Evolutionary conservation across 495 filamentous ascomycete species (phyloP).

Genomic region (Penicillium goetzii): DNA sequence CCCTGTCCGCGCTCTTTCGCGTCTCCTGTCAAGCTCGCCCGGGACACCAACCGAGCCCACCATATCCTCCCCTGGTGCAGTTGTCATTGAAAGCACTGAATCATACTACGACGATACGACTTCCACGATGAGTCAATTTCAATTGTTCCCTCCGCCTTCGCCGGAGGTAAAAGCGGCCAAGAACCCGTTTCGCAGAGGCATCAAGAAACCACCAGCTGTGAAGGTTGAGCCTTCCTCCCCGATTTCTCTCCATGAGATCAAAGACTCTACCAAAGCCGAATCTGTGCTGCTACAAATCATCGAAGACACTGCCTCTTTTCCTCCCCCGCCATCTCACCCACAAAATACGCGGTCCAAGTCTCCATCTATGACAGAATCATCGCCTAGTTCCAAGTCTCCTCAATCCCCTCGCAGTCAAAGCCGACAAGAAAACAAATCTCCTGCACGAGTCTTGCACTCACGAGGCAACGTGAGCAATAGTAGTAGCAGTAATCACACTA

Average conservation of each 20-base stretch:
- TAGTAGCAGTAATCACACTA: constrained; percentile 19
- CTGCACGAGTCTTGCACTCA: constrained; percentile 21
- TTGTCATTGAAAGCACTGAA: not conserved
- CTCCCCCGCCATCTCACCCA: constrained; percentile 30
- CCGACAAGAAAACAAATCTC: constrained; percentile 25
- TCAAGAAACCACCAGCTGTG: constrained; percentile 32
- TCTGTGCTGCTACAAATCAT: constrained; percentile 46
- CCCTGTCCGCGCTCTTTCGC: constrained; percentile 20
- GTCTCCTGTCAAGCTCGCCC: constrained; percentile 5
- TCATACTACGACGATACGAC: not conserved
- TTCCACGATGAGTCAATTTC: constrained; percentile 49
- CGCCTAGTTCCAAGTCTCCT: constrained; percentile 22
- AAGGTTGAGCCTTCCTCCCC: constrained; percentile 37
- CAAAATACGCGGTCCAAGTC: constrained; percentile 29
- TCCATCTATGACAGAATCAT: constrained; percentile 19
- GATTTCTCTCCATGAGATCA: constrained; percentile 44
- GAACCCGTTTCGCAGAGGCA: constrained; percentile 42
- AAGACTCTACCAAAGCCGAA: constrained; percentile 38
- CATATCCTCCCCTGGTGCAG: not conserved
- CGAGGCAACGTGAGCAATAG: constrained; percentile 21
- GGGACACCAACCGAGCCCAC: constrained; percentile 12
- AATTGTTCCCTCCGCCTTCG: constrained; percentile 58
- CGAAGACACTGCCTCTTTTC: constrained; percentile 41
- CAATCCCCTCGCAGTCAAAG: constrained; percentile 32
- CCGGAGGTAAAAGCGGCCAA: constrained; percentile 43